Evolutionary conservation across 306 rosid species (phyloP).

Genomic region (Prunus padus): DNA sequence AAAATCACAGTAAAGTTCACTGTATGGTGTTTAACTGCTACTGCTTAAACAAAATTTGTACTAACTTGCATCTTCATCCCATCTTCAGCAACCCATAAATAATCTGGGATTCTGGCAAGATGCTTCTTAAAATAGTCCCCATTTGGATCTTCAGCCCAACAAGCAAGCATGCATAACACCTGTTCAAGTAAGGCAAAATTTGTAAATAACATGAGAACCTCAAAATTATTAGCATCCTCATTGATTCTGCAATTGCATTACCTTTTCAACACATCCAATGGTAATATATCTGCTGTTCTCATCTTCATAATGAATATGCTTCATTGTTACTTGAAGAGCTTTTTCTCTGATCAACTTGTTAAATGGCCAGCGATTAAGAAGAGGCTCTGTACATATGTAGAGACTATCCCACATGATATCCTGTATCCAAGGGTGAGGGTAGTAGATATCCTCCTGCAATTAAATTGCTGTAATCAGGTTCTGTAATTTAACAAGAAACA

Average conservation of each 20-base stretch:
- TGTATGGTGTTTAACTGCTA: not conserved
- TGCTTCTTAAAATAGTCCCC: conserved; percentile 68
- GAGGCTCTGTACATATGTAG: conserved; percentile 52
- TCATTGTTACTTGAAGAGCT: conserved; percentile 68
- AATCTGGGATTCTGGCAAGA: conserved; percentile 69
- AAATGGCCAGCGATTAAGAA: conserved; percentile 68
- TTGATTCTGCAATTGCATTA: not conserved
- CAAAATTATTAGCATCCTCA: not conserved
- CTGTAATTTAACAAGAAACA: no score
- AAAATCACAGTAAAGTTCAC: not conserved
- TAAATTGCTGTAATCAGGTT: not conserved
- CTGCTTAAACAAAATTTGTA: not conserved
- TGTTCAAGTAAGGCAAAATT: not conserved
- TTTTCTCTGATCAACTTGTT: conserved; percentile 47
- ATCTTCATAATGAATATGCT: conserved; percentile 74
- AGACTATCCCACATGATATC: conserved; percentile 68
- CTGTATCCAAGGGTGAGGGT: conserved; percentile 58
- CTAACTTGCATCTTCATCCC: conserved; percentile 73
- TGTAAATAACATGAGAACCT: not conserved
- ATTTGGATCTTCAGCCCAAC: conserved; percentile 83
- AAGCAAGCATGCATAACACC: conserved; percentile 69
- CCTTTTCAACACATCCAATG: conserved; percentile 63
- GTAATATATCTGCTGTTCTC: conserved; percentile 64
- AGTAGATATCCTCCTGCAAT: conserved; percentile 60
- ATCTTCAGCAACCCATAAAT: conserved; percentile 73